Evolutionary conservation across 257 asterid species (phyloP), one percentile per base, ranked within the genome.

Genomic region (Osmanthus fragrans): DNA sequence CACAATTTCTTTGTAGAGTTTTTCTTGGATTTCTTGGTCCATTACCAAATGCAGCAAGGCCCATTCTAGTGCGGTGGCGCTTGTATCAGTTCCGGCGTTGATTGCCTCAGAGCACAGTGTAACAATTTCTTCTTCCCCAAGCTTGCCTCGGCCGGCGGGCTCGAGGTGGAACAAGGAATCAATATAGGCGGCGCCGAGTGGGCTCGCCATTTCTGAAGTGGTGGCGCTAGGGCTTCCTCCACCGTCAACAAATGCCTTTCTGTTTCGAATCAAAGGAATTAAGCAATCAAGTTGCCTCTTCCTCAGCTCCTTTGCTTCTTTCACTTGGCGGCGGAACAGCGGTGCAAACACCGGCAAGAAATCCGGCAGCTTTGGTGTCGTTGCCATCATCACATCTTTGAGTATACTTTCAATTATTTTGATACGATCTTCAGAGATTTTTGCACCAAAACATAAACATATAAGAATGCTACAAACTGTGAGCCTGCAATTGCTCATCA

Each of bases 81-180:
- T 95, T 0, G 99, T 95, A 58, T 95, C 99, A 0, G 99, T 95
- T 29, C 99, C 99, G 2, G 97, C 99, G 71, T 92, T 93, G 4
- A 95, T 90, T 1, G 92, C 88, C 72, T 95, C 99, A 1, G 99
- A 95, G 34, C 92, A 88, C 2, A 95, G 92, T 7, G 98, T 95
- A 51, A 95, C 92, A 58, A 95, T 88, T 64, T 95, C 97, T n/a
- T 90, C 97, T 74, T 93, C 98, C 19, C 86, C 85, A 0, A 95
- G 90, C 85, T 78, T 87, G 6, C 90, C 94, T 1, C 91, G 82
- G 3, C 93, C 94, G 1, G 94, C 84, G 0, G 88, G 88, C 8
- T 93, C 89, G 2, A 95, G 88, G 34, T 63, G 74, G 73, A 95
- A 90, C 77, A 95, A 36, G 21, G 99, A 95, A 80, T 95, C 99